Evolutionary conservation across 768 basidiomycete genomes (phyloP).

Genomic region (Pluteus cervinus): DNA sequence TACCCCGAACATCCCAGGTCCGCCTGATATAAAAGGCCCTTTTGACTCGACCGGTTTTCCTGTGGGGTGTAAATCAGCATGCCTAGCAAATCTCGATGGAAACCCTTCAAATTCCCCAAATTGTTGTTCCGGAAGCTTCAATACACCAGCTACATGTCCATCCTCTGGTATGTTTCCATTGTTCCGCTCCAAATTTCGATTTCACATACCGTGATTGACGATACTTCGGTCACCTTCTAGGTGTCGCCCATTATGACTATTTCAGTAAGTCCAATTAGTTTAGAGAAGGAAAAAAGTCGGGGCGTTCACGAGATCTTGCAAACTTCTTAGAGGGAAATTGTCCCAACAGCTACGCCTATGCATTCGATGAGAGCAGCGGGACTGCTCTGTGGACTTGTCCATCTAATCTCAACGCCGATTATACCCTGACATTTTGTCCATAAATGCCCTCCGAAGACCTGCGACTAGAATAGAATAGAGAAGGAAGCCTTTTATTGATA

Average conservation of each 20-base stretch:
- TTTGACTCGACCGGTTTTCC: conserved; percentile 45
- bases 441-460: no score
- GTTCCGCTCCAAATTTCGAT: no score
- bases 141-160: conserved; percentile 51
- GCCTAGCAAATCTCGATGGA: conserved; percentile 36
- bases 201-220: no score
- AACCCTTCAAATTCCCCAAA: conserved; percentile 48
- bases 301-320: no score
- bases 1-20: conserved; percentile 27
- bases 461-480: no score
- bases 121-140: conserved; percentile 56
- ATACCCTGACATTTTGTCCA: conserved; percentile 47
- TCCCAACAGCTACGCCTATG: conserved; percentile 46
- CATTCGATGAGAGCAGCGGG: conserved; percentile 45
- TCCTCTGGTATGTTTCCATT: conserved; percentile 29
- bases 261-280: no score
- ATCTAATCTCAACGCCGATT: conserved; percentile 32
- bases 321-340: conserved; percentile 35
- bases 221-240: conserved; percentile 35
- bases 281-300: no score
- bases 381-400: conserved; percentile 50
- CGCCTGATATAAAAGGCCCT: conserved; percentile 44
- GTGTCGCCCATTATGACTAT: conserved; percentile 32
- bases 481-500: no score
- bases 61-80: conserved; percentile 60